Base-by-base conservation (phyloP, 2,329 filamentous ascomycete genomes). In the Fusarium subtropicale region DNA sequence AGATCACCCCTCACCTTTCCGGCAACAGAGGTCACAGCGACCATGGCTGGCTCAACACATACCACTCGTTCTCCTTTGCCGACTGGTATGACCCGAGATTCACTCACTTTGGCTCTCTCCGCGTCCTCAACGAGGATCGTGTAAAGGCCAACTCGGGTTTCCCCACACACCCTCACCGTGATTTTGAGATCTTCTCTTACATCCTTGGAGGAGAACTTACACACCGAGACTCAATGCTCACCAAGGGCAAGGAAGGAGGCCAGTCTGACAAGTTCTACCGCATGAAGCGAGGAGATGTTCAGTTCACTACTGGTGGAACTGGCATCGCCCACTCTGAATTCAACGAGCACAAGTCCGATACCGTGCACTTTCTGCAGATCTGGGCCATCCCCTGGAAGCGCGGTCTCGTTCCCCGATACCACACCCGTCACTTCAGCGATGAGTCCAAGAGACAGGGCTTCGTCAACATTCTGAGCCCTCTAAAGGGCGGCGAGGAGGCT, bases 111-210 rank as follows among this genome's bases (percentile, higher is more conserved):
- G 93, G 94, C 10, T 87, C 90, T 28, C 85, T 97, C 47, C 89
- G 93, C 59, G 93, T 97, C 39, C 89, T 97, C 75, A 97, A 97
- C 76, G 93, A 97, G 82, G 93, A 97, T 78, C 90, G 92, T 34
- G 93, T 97, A 34, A 87, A 88, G 74, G 82, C 90, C 30, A 86
- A 88, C 63, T 88, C 86, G 12, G 93, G 93, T 7, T 97, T 97
- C 81, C 92, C 93, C 6, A 94, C 92, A 0, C 94, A 97, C 77
- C 89, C 89, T 28, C 94, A 97, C 79, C 87, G 91, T 68, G 92
- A 97, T 78, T 94, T 93, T 78, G 92, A 97, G 79, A 97, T 97
- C 81, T 97, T 95, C 85, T 90, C 87, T 76, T 96, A 97, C 81
- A 91, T 97, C 75, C 84, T 97, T n/a, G 88, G 85, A 47, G 93